A percentile compares a stretch with the other conserved stretches of the same genome.
These are phyloP conservation scores for Sextonia rubra DNA, from an alignment of 164 flowering plant species.

Conservation along the genomic window DNA sequence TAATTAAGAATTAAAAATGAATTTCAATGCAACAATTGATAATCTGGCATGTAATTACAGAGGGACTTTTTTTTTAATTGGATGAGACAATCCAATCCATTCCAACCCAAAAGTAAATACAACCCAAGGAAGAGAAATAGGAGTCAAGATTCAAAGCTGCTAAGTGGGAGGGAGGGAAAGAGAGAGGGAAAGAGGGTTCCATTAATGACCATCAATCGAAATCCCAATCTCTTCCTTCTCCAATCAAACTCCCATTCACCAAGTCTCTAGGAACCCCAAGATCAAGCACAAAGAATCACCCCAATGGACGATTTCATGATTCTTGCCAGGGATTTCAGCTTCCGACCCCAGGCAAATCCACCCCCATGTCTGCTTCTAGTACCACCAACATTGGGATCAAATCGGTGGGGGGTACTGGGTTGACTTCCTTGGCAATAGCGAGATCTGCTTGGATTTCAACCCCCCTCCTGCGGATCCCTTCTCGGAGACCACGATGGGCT, in stretches of 20 bases:
- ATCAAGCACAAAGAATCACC: background rate
- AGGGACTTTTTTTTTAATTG: no score
- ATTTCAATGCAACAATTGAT: no score
- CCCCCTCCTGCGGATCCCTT: conserved; percentile 13
- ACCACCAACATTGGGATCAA: conserved; percentile 22
- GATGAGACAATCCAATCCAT: no score
- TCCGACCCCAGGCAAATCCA: conserved; percentile 62
- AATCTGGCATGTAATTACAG: no score
- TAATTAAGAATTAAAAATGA: no score
- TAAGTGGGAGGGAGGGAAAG: no score
- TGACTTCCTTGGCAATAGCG: conserved; percentile 10
- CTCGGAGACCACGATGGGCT: conserved; percentile 37
- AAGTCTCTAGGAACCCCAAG: background rate
- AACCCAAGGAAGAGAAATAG: no score
- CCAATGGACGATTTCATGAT: conserved; percentile 60
- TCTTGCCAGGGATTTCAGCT: conserved; percentile 52
- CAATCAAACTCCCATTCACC: background rate
- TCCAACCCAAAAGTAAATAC: no score
- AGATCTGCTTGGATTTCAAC: conserved; percentile 24
- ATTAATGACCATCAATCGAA: no score
- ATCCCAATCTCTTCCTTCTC: background rate
- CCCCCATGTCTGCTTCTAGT: conserved; percentile 57
- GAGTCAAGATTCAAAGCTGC: no score
- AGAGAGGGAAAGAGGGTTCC: no score
- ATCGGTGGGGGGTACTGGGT: conserved; percentile 20